Evolutionary conservation across 2,329 filamentous ascomycete species (phyloP).

Genomic region (Cladosporium colombiae): DNA sequence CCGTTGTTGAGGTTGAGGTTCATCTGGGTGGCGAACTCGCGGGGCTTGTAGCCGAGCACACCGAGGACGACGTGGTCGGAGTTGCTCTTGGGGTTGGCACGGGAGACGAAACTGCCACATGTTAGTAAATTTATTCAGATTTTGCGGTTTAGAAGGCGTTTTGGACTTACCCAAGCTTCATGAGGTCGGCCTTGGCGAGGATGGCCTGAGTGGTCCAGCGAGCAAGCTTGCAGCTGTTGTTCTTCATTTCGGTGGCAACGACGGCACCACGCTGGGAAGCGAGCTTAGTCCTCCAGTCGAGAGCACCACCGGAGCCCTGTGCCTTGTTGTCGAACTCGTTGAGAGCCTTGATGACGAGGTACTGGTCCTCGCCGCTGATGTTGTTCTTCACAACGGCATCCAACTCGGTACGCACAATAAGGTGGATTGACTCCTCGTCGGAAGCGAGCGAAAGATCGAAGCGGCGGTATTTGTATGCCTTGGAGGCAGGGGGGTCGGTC

Average conservation of each 20-base stretch:
- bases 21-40: slow-evolving; percentile 97
- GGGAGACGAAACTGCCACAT: slow-evolving; percentile 78
- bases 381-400: slow-evolving; percentile 96
- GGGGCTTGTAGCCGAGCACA: slow-evolving; percentile 95
- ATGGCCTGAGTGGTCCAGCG: slow-evolving; percentile 98
- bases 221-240: slow-evolving; percentile 98
- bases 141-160: background rate
- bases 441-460: slow-evolving; percentile 91
- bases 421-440: slow-evolving; percentile 89
- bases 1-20: slow-evolving; percentile 95
- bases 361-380: slow-evolving; percentile 87
- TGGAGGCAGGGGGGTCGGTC: slow-evolving; percentile 89
- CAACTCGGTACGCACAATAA: slow-evolving; percentile 91
- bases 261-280: slow-evolving; percentile 94
- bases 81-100: slow-evolving; percentile 86
- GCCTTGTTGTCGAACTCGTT: slow-evolving; percentile 99
- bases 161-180: slow-evolving; percentile 85
- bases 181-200: slow-evolving; percentile 92
- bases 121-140: slow-evolving; percentile 25
- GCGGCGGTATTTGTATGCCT: slow-evolving; percentile 96
- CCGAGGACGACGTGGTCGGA: slow-evolving; percentile 94
- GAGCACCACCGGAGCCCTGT: slow-evolving; percentile 86
- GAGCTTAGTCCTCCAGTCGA: slow-evolving; percentile 97
- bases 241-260: slow-evolving; percentile 99
- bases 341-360: slow-evolving; percentile 88